Base-by-base conservation (phyloP, 495 filamentous ascomycete genomes). In the Gamarada debralockiae region DNA sequence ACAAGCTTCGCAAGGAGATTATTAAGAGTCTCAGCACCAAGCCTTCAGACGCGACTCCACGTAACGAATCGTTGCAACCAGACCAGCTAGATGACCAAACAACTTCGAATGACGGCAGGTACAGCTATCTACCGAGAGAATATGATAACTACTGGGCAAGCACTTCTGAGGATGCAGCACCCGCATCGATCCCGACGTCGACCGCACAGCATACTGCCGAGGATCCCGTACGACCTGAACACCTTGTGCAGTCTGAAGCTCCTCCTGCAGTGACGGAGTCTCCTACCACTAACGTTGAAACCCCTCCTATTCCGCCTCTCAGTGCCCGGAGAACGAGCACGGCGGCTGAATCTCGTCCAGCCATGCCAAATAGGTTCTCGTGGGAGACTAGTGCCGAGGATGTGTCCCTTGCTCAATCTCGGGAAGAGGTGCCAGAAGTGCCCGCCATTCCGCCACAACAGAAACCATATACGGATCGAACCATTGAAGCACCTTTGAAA, bases 1-100 rank as follows among this genome's bases (percentile, higher is more conserved):
- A 95, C 53, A 77, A 82, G 46, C 67, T 95, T 44, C 72, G 84
- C 24, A 84, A 90, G 56, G 90, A 95, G 57, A 95, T 95, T 29
- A 87, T 91, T 22, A 81, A 79, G 31, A 86, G 82, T n/a, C 67
- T 93, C 12, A 90, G 78, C 58, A 77, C 81, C 9, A 64, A 40
- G 23, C 15, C 46, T 23, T 47, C 52, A 1, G 43, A 52, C 37
- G 51, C 39, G 13, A 3, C 49, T 10, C 18, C 36, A 15, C 17
- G 29, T 17, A 31, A 54, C 20, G 37, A 60, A 14, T 52, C 24
- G 15, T 8, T 34, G 13, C 0, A 47, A 8, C 12, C 29, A 22
- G 37, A 46, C 25, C 34, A 18, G 3, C 18, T 34, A 14, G 38
- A 54, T 41, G 55, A 61, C 7, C 25, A 17, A 6, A 4, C 10